Evolutionary conservation across 257 asterid genomes (phyloP), one percentile per base, ranked within the genome.

Genomic region (Datura wrightii): DNA sequence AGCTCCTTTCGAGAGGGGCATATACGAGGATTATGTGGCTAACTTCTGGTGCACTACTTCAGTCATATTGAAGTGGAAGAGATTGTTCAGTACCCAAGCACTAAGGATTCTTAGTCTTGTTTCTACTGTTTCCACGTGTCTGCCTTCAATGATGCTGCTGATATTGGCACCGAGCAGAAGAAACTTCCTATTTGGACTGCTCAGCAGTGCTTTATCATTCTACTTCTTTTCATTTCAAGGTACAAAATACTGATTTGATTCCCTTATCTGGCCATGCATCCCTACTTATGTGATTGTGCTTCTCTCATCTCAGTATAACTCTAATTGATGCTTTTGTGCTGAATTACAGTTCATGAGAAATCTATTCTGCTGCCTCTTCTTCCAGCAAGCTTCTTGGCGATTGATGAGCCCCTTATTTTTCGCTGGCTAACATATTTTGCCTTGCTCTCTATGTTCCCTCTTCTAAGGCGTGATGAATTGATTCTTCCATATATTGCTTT

Each of bases 141-240:
- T 97, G 46, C 99, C 99, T 84, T 94, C 97, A 69, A 93, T 89
- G 97, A 78, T 91, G 89, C 94, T 92, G 90, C 93, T 92, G 84
- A 79, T 92, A 69, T 53, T 90, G 91, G 87, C 88, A 70, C 99
- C 99, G 69, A 91, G 90, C 85, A 92, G 90, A 89, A 89, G 84
- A 19, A 91, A 93, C 86, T 95, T 97, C 89, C 92, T 97, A 16
- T 90, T 89, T 80, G 95, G 98, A 79, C 89, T 97, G 91, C 92
- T 97, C 46, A 97, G 93, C 89, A 89, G 98, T 83, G 86, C 97
- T 87, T 85, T 95, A 70, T 89, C 98, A 58, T 97, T 97, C 89
- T 97, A 95, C 93, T 87, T 97, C 44, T 97, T 97, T 89, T 94
- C 99, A 83, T 97, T 92, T 93, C 99, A 97, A 95, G 99, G 99